phyloP scores from a whole-genome alignment of 805 yeast species.

The Cyberlindnera maclurae region DNA sequence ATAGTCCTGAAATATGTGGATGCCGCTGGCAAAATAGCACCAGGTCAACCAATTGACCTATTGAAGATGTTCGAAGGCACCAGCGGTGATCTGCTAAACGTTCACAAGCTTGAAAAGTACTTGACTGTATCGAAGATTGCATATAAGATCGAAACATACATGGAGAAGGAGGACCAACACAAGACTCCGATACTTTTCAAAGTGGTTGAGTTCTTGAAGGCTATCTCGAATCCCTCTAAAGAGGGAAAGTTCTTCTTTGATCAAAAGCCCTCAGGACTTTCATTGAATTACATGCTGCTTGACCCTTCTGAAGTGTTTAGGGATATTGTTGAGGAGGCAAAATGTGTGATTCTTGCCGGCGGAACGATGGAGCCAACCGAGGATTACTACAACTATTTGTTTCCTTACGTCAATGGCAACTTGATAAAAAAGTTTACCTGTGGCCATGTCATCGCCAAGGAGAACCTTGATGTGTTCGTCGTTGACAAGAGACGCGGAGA shows the following conservation, averaged over 20 bases:
- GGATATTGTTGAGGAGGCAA: conserved; percentile 55
- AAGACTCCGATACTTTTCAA: conserved; percentile 40
- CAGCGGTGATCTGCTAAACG: conserved; percentile 64
- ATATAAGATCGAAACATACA: conserved; percentile 71
- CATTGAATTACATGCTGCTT: conserved; percentile 61
- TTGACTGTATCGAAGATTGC: conserved; percentile 68
- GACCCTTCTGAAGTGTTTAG: conserved; percentile 72
- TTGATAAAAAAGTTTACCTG: conserved; percentile 56
- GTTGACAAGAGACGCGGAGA: conserved; percentile 25
- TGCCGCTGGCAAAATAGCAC: conserved; percentile 23
- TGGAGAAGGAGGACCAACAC: conserved; percentile 28
- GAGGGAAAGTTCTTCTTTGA: conserved; percentile 81
- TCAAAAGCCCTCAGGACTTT: conserved; percentile 18
- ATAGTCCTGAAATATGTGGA: conserved; percentile 43
- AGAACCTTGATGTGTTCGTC: conserved; percentile 57
- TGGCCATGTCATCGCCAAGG: conserved; percentile 75
- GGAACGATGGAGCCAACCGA: conserved; percentile 90
- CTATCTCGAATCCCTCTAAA: conserved; percentile 63
- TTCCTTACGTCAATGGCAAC: conserved; percentile 44
- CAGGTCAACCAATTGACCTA: conserved; percentile 49
- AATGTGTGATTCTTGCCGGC: conserved; percentile 78
- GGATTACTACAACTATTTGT: conserved; percentile 61
- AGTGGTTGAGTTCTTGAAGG: conserved; percentile 54
- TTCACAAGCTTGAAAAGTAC: conserved; percentile 59
- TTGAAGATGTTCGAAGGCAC: conserved; percentile 49